Base-by-base conservation (phyloP, 257 asterid genomes). In the Rubia yunnanensis region DNA sequence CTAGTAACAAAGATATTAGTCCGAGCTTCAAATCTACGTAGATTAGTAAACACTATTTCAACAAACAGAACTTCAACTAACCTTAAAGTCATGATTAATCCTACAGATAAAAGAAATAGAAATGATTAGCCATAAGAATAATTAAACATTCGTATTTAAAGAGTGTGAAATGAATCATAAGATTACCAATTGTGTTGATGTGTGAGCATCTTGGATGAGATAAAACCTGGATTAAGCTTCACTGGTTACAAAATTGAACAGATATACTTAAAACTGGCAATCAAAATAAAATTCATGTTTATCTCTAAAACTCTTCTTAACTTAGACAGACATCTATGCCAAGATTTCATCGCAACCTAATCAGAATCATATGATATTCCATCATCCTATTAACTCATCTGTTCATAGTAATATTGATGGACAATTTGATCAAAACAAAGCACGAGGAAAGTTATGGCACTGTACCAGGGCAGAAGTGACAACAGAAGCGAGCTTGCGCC, bases 401-500 rank as follows among this genome's bases (percentile, higher is more conserved):
- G 31, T 32, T 59, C 20, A 11, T 28, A 4, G 31, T 13, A 3
- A 15, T 58, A 34, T 5, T 2, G 0, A 32, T 10, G 32, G 10
- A 24, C 28, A 32, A 5, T 30, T 32, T 44, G 13, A 41, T 44
- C 52, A 3, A 44, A 17, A 44, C 0, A 59, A 10, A 14, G 34
- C 22, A 60, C 27, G 57, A 49, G 20, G 38, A 50, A 39, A 30
- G n/a, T 18, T 31, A 17, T 15, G 44, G 23, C 17, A 27, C 13
- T 39, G 14, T 73, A 89, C 97, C 84, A 75, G 58, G 69, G 87
- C 85, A 74, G 81, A 74, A 56, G 94, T 72, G 41, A 88, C 87
- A 82, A 86, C 78, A 55, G 86, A 82, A 67, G 90, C 76, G 59
- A 86, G 86, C 73, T 81, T 89, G 65, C 97, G 96, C 88, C 98